Evolutionary conservation across 2,329 filamentous ascomycete species (phyloP).

Genomic region (Coleophoma eucalyptorum): DNA sequence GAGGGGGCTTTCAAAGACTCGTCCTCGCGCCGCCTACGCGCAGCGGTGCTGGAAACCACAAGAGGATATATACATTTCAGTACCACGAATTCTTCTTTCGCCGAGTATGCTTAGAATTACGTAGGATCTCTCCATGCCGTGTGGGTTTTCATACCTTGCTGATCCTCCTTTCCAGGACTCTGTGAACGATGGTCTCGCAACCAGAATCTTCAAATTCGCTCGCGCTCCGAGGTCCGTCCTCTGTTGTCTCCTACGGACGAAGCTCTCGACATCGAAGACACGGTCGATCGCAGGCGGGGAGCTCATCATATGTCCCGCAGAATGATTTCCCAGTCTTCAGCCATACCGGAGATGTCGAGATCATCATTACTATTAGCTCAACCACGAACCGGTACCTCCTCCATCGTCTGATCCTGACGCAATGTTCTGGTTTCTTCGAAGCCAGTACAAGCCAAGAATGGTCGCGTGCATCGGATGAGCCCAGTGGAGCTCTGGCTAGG

Average conservation of each 20-base stretch:
- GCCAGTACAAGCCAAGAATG: slow-evolving; percentile 78
- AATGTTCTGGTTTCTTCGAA: slow-evolving; percentile 93
- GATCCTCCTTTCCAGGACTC: background rate
- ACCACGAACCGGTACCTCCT: slow-evolving; percentile 82
- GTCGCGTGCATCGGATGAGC: slow-evolving; percentile 38
- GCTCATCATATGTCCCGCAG: slow-evolving; percentile 63
- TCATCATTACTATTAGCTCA: slow-evolving; percentile 66
- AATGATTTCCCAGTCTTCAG: slow-evolving; percentile 94
- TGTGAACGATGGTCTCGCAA: slow-evolving; percentile 56
- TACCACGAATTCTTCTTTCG: background rate
- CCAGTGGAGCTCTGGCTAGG: slow-evolving; percentile 41
- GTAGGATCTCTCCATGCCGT: background rate
- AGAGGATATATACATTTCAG: background rate
- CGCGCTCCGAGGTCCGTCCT: slow-evolving; percentile 54
- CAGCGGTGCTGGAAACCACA: background rate
- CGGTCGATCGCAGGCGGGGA: slow-evolving; percentile 77
- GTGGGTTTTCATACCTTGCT: background rate
- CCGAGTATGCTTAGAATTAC: background rate
- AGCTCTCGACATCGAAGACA: slow-evolving; percentile 64
- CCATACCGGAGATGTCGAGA: slow-evolving; percentile 89
- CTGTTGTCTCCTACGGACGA: slow-evolving; percentile 55
- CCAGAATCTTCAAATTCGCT: slow-evolving; percentile 49
- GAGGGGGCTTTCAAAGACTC: background rate
- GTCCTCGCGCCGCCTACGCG: background rate
- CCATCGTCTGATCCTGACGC: slow-evolving; percentile 80